Base-by-base conservation (phyloP, 2,329 filamentous ascomycete species). In the Xylariaceae sp. region DNA sequence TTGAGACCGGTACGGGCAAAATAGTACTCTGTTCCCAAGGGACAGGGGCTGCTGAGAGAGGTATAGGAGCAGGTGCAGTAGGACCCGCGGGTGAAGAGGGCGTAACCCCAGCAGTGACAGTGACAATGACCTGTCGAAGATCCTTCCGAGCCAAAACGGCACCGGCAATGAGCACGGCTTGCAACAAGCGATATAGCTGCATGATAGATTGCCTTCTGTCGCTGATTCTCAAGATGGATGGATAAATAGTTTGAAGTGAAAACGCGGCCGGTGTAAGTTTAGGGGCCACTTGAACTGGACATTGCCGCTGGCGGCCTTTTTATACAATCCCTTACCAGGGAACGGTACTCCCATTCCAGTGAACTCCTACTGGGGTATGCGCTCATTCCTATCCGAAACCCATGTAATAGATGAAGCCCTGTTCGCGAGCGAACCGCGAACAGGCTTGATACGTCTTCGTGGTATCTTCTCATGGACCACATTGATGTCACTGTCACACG, bases 161-260 rank as follows among this genome's bases (percentile, higher is more conserved):
- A 31, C 55, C 40, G 39, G 62, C 31, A 6, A 65, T 34, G 56
- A 69, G 46, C 19, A 51, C 17, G 7, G 51, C 29, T 33, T 56
- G 43, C 52, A 67, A 33, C 36, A 65, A 4, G 26, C 24, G 41
- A n/a, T 45, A 43, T 4, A 62, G 28, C 28, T 58, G 64, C 65
- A 69, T 68, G 43, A 16, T 65, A 6, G 19, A 33, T 19, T 29
- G 23, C 5, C 16, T 2, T 29, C n/a, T n/a, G n/a, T n/a, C n/a
- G n/a, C n/a, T n/a, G n/a, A 16, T 7, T 28, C 39, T 9, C 4
- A 34, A 23, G 24, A 11, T 33, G 8, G 28, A 17, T 17, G 24
- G 52, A 16, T 26, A 17, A 12, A 29, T 48, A 5, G 6, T 5
- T 21, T 43, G 36, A 17, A 21, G 33, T 41, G 16, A 26, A 8